Evolutionary conservation across 306 rosid species (phyloP).

Genomic region (Carpinus fangiana): DNA sequence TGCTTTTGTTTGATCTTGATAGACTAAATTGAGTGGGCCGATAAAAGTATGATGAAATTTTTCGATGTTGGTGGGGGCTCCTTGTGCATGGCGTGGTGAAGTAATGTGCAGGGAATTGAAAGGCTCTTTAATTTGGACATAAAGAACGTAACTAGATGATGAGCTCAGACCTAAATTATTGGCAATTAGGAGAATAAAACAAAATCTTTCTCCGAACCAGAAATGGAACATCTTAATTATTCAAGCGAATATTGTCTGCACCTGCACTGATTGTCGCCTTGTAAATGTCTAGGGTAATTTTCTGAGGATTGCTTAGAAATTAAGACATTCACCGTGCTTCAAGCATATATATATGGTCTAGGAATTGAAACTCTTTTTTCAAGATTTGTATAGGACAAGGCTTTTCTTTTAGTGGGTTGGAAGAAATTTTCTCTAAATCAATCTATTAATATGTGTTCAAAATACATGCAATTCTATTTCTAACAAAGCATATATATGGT

Average conservation of each 20-base stretch:
- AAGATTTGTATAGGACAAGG: neutral
- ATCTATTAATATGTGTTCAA: too few species aligned
- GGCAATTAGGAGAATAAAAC: neutral
- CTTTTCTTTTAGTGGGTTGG: too few species aligned
- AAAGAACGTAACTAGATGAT: neutral
- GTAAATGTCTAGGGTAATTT: neutral
- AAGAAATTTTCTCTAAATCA: too few species aligned
- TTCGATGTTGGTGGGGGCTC: neutral
- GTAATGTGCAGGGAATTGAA: neutral
- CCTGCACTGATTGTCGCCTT: neutral
- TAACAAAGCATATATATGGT: too few species aligned
- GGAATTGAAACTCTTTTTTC: too few species aligned
- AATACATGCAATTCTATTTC: too few species aligned
- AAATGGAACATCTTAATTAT: neutral
- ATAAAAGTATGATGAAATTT: neutral
- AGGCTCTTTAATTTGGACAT: neutral
- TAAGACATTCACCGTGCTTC: too few species aligned
- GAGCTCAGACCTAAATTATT: constrained; percentile 1
- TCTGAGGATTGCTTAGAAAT: neutral
- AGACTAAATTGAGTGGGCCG: neutral
- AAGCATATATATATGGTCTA: too few species aligned
- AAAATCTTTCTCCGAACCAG: neutral
- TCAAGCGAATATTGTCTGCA: neutral
- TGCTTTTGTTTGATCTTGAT: neutral
- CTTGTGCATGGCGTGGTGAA: neutral